Percentiles rank a stretch among this genome's conserved stretches.
Evolutionary conservation across 306 rosid genomes (phyloP).

Genomic region (Rosa chinensis): DNA sequence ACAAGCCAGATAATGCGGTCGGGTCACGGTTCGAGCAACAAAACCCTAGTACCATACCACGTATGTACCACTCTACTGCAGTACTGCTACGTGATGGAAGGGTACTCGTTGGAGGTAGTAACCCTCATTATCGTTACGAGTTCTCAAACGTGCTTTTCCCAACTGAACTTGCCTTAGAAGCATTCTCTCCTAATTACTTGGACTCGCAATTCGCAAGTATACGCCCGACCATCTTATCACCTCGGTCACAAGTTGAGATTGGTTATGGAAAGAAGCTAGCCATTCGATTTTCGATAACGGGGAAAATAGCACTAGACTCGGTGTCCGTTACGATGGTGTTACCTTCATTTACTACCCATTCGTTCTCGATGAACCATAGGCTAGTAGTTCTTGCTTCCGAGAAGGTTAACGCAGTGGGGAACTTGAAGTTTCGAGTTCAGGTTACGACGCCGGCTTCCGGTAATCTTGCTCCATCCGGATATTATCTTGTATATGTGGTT

Average conservation of each 20-base stretch:
- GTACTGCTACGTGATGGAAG: conserved; percentile 65
- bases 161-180: conserved; percentile 41
- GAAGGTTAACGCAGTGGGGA: not conserved
- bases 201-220: conserved; percentile 16
- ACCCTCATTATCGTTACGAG: conserved; percentile 45
- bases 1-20: conserved; percentile 19
- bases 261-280: conserved; percentile 13
- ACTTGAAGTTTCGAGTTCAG: conserved; percentile 26
- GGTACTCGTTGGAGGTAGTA: conserved; percentile 67
- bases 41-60: conserved; percentile 31
- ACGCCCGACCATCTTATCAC: conserved; percentile 29
- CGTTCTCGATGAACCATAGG: conserved; percentile 34
- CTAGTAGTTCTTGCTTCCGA: conserved; percentile 39
- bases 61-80: conserved; percentile 74
- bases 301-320: not conserved
- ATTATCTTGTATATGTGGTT: conserved; percentile 50
- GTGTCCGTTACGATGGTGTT: conserved; percentile 50
- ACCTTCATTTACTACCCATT: conserved; percentile 70
- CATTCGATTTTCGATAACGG: conserved; percentile 24
- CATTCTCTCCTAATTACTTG: conserved; percentile 37
- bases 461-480: conserved; percentile 57
- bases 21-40: conserved; percentile 49
- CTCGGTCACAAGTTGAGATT: conserved; percentile 14
- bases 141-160: conserved; percentile 46
- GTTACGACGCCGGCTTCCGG: conserved; percentile 39